A percentile compares a stretch with the other conserved stretches of the same genome.
These are phyloP conservation scores for Hirsutella thompsonii DNA, from an alignment of 2,329 filamentous ascomycete genomes.

Conservation along the genomic window DNA sequence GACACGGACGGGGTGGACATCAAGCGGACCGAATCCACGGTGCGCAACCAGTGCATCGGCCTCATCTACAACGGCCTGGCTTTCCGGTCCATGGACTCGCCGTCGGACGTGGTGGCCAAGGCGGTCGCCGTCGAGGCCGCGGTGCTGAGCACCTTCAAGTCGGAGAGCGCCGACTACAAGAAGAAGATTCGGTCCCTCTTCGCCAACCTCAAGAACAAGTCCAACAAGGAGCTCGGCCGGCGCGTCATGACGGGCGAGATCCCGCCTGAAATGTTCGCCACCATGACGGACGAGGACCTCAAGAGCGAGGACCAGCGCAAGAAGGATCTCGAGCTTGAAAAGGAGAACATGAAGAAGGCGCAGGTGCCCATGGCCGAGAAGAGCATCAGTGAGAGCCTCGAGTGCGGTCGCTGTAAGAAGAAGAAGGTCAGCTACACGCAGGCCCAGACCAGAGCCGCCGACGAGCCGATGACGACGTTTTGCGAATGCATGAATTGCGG, in stretches of 20 bases:
- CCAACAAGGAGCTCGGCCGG: conserved; percentile 64
- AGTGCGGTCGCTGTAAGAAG: conserved; percentile 85
- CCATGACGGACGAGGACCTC: conserved; percentile 82
- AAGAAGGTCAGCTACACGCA: conserved; percentile 93
- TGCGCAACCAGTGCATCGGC: conserved; percentile 75
- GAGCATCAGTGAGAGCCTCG: conserved; percentile 75
- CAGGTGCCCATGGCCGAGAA: conserved; percentile 90
- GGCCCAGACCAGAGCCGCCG: conserved; percentile 87
- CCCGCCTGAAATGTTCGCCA: conserved; percentile 58
- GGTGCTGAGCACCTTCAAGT: conserved; percentile 56
- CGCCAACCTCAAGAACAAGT: conserved; percentile 88
- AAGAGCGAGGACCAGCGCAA: conserved; percentile 73
- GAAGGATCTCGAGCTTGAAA: conserved; percentile 62
- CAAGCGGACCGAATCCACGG: conserved; percentile 58
- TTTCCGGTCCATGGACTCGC: conserved; percentile 55
- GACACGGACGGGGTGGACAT: conserved; percentile 70
- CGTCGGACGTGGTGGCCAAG: conserved; percentile 58
- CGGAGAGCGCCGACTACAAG: conserved; percentile 65
- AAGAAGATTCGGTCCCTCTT: conserved; percentile 85
- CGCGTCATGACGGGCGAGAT: conserved; percentile 69
- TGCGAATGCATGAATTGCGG: conserved; percentile 60
- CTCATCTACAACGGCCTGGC: conserved; percentile 87
- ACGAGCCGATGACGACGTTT: conserved; percentile 81
- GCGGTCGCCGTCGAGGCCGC: conserved; percentile 76
- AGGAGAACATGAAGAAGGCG: conserved; percentile 94